Evolutionary conservation across 2,329 filamentous ascomycete genomes (phyloP).

Genomic region (Cladosporium sp.): DNA sequence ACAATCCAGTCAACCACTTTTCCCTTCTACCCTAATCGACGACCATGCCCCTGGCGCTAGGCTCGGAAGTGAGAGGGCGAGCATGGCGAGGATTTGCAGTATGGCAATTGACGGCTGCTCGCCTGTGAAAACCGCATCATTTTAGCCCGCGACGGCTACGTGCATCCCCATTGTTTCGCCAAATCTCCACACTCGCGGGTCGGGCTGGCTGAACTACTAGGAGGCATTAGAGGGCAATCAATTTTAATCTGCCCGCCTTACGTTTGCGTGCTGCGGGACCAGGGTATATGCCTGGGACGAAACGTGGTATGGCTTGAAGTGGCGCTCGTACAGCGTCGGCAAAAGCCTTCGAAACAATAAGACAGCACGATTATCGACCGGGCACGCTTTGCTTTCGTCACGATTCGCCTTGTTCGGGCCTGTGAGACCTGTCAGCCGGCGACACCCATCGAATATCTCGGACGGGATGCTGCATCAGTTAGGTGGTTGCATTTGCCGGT

Average conservation of each 20-base stretch:
- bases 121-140: background rate
- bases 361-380: too few species aligned
- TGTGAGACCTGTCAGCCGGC: too few species aligned
- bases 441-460: too few species aligned
- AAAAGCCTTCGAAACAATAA: too few species aligned
- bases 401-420: too few species aligned
- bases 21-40: background rate
- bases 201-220: background rate
- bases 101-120: background rate
- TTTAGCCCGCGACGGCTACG: background rate
- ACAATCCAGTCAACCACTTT: too few species aligned
- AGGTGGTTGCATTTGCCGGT: too few species aligned
- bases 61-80: background rate
- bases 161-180: constrained; percentile 12
- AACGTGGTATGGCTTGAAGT: background rate
- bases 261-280: background rate
- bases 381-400: too few species aligned
- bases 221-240: too few species aligned
- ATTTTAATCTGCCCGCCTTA: background rate
- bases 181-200: background rate
- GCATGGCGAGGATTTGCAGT: too few species aligned
- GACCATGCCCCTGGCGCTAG: constrained; percentile 12
- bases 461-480: too few species aligned
- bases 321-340: background rate
- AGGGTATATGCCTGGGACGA: constrained; percentile 3